These are phyloP conservation scores for Leishmania mexicana DNA, from an alignment of 208 protist species.

Conservation along the genomic window DNA sequence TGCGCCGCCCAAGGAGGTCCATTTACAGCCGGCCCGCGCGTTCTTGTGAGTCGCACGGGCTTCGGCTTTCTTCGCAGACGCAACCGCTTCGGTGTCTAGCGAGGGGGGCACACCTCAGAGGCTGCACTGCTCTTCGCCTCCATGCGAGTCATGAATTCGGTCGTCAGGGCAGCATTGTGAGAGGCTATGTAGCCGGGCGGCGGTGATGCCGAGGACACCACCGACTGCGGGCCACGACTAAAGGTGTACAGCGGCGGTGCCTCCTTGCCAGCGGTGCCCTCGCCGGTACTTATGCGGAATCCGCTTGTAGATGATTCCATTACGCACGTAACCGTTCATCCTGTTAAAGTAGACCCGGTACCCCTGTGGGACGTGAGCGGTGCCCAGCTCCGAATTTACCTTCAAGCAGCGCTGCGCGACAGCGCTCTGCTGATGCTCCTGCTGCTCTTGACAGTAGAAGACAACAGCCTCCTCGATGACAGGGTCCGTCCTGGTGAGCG, in stretches of 20 bases:
- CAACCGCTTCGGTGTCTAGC: not conserved
- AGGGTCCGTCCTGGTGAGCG: constrained; percentile 40
- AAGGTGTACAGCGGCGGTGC: constrained; percentile 23
- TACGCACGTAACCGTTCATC: not conserved
- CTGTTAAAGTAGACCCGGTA: not conserved
- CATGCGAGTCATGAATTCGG: constrained; percentile 17
- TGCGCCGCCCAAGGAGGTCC: not conserved
- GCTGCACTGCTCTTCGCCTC: constrained; percentile 14
- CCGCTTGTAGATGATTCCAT: not conserved
- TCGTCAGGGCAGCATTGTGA: not conserved
- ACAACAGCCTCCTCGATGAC: constrained; percentile 33
- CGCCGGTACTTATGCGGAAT: too few relatives aligned
- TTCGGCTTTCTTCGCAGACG: not conserved
- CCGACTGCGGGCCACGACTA: constrained; percentile 14
- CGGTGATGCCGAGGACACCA: constrained; percentile 22
- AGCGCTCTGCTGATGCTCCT: constrained; percentile 16
- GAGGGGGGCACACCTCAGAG: constrained; percentile 15
- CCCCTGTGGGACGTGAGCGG: not conserved
- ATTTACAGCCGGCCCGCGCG: not conserved
- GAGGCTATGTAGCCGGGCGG: constrained; percentile 6
- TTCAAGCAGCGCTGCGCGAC: constrained; percentile 10
- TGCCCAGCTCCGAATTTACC: constrained; percentile 1
- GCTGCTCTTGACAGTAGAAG: constrained; percentile 31
- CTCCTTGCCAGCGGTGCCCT: not conserved
- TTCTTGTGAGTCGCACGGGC: not conserved